Base-by-base conservation (phyloP, 2,329 filamentous ascomycete genomes). In the Penicillium italicum region DNA sequence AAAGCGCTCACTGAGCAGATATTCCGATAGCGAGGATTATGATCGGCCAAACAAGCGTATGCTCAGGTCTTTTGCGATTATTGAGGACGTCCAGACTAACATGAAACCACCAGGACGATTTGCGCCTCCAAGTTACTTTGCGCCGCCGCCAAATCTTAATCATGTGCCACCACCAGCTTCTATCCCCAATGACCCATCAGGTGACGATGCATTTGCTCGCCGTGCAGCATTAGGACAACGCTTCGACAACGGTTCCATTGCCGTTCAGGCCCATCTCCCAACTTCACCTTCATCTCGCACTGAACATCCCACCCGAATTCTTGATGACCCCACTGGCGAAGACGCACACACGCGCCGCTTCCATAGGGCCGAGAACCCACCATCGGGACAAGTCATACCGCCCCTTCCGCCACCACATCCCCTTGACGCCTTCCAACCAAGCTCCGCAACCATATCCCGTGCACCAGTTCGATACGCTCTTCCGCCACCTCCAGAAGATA, bases 401-500 rank as follows among this genome's bases (percentile, higher is more conserved):
- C 65, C 68, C 28, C 65, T 67, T 37, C 65, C 72, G 44, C 58
- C 65, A 42, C 60, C 70, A 16, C 73, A 71, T 4, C 73, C 77
- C 28, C 72, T 76, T 4, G 68, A 76, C 8, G 61, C 72, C 5
- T 65, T 77, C 37, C 72, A 77, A 43, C 68, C 72, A 24, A 64
- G 70, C 40, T 68, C 78, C n/a, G 78, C 82, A 11, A 86, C 84
- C 8, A 93, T 95, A 69, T 89, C 90, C 40, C 84, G 87, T 40
- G 87, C 88, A 0, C 90, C 91, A 1, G 84, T 96, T 11, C 87
- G 86, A 61, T 96, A 96, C 72, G 80, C 76, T 55, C 69, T 81
- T 37, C 80, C 81, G 4, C 74, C 78, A 11, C 74, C 81, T 10
- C 78, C 81, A 30, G 75, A 76, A 55, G 78, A 80, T 41, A 73